Conservation (phyloP, 805 yeast species). For the Cyberlindnera subsufficiens region DNA sequence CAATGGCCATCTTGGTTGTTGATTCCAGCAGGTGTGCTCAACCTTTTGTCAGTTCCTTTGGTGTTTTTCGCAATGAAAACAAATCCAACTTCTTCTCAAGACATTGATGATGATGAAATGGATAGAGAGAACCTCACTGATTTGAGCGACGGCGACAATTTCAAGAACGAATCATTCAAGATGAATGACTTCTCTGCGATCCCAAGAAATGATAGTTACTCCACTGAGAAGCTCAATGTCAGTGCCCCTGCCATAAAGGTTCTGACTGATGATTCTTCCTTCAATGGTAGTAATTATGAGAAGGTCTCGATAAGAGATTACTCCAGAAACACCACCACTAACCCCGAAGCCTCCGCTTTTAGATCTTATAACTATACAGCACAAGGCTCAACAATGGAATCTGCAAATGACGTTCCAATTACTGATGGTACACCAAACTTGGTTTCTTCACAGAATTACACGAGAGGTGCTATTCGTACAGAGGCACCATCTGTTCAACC, state of each 20-base stretch:
- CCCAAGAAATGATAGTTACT: conserved; percentile 1
- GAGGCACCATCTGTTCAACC: conserved; percentile 19
- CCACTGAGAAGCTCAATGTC: conserved; percentile 11
- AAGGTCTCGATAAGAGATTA: conserved; percentile 21
- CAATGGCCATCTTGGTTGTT: conserved; percentile 72
- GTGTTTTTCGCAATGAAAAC: conserved; percentile 34
- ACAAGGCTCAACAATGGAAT: conserved; percentile 3
- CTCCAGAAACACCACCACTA: conserved; percentile 11
- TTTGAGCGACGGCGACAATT: conserved; percentile 18
- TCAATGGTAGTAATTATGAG: conserved; percentile 18
- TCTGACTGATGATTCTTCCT: conserved; percentile 20
- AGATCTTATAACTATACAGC: conserved; percentile 10
- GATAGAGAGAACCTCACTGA: conserved; percentile 18
- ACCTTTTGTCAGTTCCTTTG: conserved; percentile 45
- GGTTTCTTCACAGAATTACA: conserved; percentile 20
- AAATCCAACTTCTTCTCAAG: conserved; percentile 6
- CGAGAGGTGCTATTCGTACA: conserved; percentile 17
- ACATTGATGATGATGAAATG: conserved; percentile 11
- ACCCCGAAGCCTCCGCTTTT: conserved; percentile 6
- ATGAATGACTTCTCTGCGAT: conserved; percentile 10
- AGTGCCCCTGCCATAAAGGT: conserved; percentile 17
- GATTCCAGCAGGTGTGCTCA: conserved; percentile 58
- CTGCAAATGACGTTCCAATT: conserved; percentile 4
- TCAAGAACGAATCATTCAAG: conserved; percentile 10
- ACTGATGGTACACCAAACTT: conserved; percentile 22